Conservation (phyloP, 2,329 filamentous ascomycete species). For the Ophiostoma quercus region DNA sequence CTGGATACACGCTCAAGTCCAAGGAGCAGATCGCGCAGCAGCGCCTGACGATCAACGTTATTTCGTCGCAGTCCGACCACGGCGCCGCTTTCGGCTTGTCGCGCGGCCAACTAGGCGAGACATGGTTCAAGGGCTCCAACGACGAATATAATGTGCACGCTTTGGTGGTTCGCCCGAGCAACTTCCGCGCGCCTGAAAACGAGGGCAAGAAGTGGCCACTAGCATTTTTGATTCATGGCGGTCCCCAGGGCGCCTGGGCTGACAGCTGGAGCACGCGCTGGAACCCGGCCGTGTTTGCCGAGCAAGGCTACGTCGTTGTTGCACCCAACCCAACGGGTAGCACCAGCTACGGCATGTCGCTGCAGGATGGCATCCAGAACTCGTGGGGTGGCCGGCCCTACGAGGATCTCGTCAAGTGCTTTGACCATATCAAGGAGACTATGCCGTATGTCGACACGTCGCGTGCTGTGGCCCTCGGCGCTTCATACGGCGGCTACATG, state of each 20-base stretch:
- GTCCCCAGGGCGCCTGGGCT: slow-evolving; percentile 70
- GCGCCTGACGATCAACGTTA: slow-evolving; percentile 34
- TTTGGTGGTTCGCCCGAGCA: slow-evolving; percentile 60
- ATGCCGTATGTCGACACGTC: slow-evolving; percentile 63
- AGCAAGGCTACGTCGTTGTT: slow-evolving; percentile 80
- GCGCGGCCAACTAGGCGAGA: slow-evolving; percentile 57
- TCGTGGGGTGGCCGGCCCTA: slow-evolving; percentile 87
- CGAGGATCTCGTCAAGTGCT: slow-evolving; percentile 70
- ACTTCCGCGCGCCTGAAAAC: slow-evolving; percentile 59
- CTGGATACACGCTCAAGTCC: slow-evolving; percentile 2
- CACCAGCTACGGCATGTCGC: slow-evolving; percentile 73
- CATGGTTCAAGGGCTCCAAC: slow-evolving; percentile 63
- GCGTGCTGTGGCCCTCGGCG: slow-evolving; percentile 67
- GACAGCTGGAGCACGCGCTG: slow-evolving; percentile 77
- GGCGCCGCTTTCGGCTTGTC: slow-evolving; percentile 64
- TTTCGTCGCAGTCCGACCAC: slow-evolving; percentile 61
- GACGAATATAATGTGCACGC: slow-evolving; percentile 63
- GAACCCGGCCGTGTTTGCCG: slow-evolving; percentile 81
- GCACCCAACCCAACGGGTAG: slow-evolving; percentile 78
- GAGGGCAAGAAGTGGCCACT: slow-evolving; percentile 61
- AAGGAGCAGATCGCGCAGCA: not conserved
- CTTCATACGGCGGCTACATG: slow-evolving; percentile 72
- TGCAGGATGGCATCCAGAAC: slow-evolving; percentile 69
- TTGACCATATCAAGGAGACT: slow-evolving; percentile 65
- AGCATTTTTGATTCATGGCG: slow-evolving; percentile 75